Evolutionary conservation across 345 rosid species (phyloP).

Genomic region (Gossypium anomalum): DNA sequence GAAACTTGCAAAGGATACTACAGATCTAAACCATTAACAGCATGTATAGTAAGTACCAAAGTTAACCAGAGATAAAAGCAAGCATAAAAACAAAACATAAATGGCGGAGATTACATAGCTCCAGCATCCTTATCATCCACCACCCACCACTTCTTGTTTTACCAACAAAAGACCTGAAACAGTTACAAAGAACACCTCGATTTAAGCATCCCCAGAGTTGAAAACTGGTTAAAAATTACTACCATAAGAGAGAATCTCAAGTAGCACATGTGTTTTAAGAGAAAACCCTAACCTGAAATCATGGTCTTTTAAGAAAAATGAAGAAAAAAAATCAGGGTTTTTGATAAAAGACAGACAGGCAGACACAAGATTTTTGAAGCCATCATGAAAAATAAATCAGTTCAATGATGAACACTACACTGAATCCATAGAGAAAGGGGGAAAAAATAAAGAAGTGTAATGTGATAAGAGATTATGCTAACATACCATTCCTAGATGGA

Average conservation of each 20-base stretch:
- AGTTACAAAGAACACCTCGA: neutral
- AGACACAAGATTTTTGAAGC: conserved; percentile 44
- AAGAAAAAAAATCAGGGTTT: no score
- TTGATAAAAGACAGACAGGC: neutral
- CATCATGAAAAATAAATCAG: conserved; percentile 32
- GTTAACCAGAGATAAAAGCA: neutral
- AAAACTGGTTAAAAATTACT: neutral
- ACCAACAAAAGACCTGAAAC: neutral
- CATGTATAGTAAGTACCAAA: neutral
- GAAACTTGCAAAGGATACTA: conserved; percentile 1
- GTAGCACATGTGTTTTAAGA: conserved; percentile 1
- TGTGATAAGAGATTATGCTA: no score
- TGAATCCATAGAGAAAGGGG: conserved; percentile 26
- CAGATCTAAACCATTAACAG: conserved; percentile 14
- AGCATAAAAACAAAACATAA: conserved; percentile 9
- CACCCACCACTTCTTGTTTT: conserved; percentile 7
- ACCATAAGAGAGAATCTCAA: neutral
- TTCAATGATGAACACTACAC: conserved; percentile 35
- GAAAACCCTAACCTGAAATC: conserved; percentile 28
- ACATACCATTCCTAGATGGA: no score
- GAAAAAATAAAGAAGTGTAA: neutral
- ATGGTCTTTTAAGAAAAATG: neutral
- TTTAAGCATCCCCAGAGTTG: neutral
- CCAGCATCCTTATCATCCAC: neutral
- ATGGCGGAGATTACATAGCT: conserved; percentile 23